Conservation (phyloP, 805 yeast genomes). For the Wickerhamiella australiensis region DNA sequence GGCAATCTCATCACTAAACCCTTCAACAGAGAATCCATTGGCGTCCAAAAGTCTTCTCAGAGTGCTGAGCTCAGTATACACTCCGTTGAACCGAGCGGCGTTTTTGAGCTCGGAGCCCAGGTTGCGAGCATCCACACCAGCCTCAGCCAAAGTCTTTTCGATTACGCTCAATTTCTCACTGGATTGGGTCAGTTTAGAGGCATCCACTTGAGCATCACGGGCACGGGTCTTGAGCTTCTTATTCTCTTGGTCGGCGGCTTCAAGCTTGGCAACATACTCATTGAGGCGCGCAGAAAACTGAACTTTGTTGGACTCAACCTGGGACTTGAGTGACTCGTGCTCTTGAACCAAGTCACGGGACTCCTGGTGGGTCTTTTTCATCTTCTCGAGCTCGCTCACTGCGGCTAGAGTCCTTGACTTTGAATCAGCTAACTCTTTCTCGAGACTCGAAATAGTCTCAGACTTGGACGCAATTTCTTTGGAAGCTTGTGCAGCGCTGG, state of each 20-base stretch:
- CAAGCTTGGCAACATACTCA: slow-evolving; percentile 7
- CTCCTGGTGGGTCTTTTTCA: not conserved
- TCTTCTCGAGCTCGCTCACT: not conserved
- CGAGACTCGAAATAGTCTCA: not conserved
- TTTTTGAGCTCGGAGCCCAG: not conserved
- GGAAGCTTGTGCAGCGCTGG: not conserved
- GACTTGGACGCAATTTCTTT: not conserved
- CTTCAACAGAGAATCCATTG: not conserved
- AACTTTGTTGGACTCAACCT: not conserved
- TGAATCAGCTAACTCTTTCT: slow-evolving; percentile 1
- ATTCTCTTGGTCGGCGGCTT: slow-evolving; percentile 7
- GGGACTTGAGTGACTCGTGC: not conserved
- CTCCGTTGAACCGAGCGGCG: not conserved
- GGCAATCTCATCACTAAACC: not conserved
- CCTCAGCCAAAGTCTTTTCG: not conserved
- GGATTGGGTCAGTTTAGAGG: slow-evolving; percentile 1
- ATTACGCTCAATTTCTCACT: slow-evolving; percentile 10
- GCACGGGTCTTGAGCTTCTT: slow-evolving; percentile 9
- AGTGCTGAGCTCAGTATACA: not conserved
- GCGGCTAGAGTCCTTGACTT: not conserved
- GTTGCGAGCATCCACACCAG: not conserved
- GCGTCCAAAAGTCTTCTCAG: not conserved
- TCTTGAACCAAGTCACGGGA: not conserved
- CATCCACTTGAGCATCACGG: not conserved
- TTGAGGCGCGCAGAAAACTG: slow-evolving; percentile 1